phyloP scores from a whole-genome alignment of 805 yeast genomes.

The Spathaspora passalidarum region DNA sequence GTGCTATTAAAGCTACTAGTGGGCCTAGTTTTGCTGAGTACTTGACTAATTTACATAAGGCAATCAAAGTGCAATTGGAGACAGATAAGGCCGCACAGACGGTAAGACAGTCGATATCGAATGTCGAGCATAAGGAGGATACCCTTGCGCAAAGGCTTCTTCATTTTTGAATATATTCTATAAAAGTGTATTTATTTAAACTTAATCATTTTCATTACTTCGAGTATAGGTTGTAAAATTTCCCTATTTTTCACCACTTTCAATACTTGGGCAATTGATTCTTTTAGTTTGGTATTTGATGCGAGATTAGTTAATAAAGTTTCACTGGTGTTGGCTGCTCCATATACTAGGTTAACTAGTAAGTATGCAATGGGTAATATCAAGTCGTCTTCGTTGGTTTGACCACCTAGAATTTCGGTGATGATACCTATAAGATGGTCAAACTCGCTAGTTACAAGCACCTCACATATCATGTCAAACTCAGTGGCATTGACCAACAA shows the following conservation, averaged over 20 bases:
- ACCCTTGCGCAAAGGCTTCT: constrained; percentile 40
- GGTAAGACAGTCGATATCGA: constrained; percentile 24
- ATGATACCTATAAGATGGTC: constrained; percentile 18
- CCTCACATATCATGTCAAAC: constrained; percentile 30
- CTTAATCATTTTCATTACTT: constrained; percentile 10
- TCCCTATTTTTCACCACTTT: constrained; percentile 7
- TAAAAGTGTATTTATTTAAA: not conserved
- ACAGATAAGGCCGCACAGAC: constrained; percentile 37
- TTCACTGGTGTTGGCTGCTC: constrained; percentile 4
- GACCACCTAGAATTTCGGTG: constrained; percentile 20
- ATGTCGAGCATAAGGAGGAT: constrained; percentile 24
- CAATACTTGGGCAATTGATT: constrained; percentile 2
- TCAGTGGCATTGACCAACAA: constrained; percentile 41
- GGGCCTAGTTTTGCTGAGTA: constrained; percentile 62
- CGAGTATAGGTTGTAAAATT: constrained; percentile 10
- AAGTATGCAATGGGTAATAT: constrained; percentile 25
- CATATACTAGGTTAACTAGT: constrained; percentile 18
- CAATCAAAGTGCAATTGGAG: constrained; percentile 51
- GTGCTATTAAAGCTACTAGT: constrained; percentile 35
- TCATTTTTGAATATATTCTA: constrained; percentile 19
- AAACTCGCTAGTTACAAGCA: constrained; percentile 16
- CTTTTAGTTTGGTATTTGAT: constrained; percentile 1
- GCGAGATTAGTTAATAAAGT: not conserved
- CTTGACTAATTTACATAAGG: constrained; percentile 63
- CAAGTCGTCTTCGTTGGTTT: constrained; percentile 22